phyloP scores from a whole-genome alignment of 2,329 filamentous ascomycete genomes.

The Lachnum nothofagi region DNA sequence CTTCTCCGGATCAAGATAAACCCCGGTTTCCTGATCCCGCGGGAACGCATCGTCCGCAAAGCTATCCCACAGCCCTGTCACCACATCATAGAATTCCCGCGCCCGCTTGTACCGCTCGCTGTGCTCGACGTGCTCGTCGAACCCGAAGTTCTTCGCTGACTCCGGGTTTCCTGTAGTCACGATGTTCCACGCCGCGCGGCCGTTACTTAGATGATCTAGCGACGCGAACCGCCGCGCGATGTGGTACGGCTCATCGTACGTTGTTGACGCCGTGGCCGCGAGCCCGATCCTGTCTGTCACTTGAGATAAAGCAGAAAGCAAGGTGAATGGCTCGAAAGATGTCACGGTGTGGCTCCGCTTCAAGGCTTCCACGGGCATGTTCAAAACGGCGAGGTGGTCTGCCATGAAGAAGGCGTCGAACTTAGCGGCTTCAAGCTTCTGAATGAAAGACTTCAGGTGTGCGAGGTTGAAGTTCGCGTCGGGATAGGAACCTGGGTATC shows the following conservation, averaged over 20 bases:
- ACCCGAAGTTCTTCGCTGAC: conserved; percentile 47
- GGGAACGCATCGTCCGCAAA: conserved; percentile 64
- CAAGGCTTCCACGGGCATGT: conserved; percentile 53
- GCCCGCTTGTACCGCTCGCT: conserved; percentile 59
- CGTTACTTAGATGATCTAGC: conserved; percentile 60
- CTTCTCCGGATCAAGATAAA: conserved; percentile 53
- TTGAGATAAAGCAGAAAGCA: conserved; percentile 61
- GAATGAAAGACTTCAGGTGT: conserved; percentile 56
- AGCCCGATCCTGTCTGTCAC: conserved; percentile 60
- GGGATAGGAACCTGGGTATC: conserved; percentile 59
- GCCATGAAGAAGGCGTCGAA: conserved; percentile 63
- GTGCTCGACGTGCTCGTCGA: conserved; percentile 40
- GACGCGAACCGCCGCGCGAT: conserved; percentile 59
- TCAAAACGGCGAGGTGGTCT: conserved; percentile 54
- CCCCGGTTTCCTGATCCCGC: conserved; percentile 50
- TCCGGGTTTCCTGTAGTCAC: conserved; percentile 52
- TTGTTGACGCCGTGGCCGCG: conserved; percentile 60
- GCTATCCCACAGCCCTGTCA: conserved; percentile 63
- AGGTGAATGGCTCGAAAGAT: conserved; percentile 59
- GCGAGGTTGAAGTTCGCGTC: conserved; percentile 54
- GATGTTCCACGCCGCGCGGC: conserved; percentile 59
- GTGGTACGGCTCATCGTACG: conserved; percentile 64
- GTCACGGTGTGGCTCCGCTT: conserved; percentile 57
- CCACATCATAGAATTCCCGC: conserved; percentile 58
- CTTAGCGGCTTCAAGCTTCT: conserved; percentile 53